A percentile compares a stretch with the other conserved stretches of the same genome.
Conservation (phyloP, 441 rosid genomes). For the Erodium trifolium region DNA sequence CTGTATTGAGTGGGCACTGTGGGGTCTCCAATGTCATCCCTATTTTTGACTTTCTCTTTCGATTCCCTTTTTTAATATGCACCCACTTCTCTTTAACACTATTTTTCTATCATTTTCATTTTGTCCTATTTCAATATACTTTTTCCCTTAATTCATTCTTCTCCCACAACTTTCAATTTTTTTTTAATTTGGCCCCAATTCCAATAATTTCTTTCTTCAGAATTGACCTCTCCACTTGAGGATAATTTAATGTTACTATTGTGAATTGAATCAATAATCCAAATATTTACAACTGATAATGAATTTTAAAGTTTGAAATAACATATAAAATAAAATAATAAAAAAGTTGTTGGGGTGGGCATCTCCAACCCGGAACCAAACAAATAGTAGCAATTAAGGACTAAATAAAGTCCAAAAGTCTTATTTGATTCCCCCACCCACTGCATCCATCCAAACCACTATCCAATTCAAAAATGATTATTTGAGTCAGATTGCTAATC, state of each 20-base stretch:
- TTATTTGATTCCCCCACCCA: slow-evolving; percentile 28
- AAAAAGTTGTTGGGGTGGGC: slow-evolving; percentile 29
- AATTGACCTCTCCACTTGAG: neutral
- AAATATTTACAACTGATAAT: no score
- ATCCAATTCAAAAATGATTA: no score
- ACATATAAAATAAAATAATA: neutral
- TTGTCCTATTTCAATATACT: neutral
- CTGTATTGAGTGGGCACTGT: slow-evolving; percentile 17
- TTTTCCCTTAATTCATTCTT: no score
- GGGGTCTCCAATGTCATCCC: neutral
- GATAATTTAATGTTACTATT: neutral
- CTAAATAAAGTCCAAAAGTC: slow-evolving; percentile 18
- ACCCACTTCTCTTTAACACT: neutral
- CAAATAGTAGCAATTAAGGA: neutral
- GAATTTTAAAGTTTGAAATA: neutral
- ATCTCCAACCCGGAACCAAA: slow-evolving; percentile 19
- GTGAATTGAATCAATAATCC: no score
- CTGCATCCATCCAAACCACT: no score
- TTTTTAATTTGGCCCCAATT: no score
- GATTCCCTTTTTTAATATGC: neutral
- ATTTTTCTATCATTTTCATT: neutral
- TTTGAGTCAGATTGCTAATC: no score
- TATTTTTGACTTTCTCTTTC: neutral
- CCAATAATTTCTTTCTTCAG: no score
- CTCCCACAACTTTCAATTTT: no score